These are phyloP conservation scores for Penicillium sp. DNA, from an alignment of 2,329 filamentous ascomycete genomes.

Conservation along the genomic window DNA sequence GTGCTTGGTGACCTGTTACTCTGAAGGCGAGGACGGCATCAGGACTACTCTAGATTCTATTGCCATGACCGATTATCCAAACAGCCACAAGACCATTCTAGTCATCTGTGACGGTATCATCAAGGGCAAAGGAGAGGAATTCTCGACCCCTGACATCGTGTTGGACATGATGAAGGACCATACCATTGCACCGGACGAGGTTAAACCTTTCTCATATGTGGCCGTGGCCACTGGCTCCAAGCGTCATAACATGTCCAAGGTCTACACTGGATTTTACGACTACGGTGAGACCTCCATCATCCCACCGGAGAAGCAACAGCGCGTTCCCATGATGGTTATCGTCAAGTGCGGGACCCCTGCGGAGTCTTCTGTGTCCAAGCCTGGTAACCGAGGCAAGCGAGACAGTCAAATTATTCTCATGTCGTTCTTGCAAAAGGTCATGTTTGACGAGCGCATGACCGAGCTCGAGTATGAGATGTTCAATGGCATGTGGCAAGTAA, in stretches of 20 bases:
- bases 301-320: constrained; percentile 82
- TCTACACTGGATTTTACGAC: constrained; percentile 97
- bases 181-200: constrained; percentile 73
- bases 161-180: constrained; percentile 94
- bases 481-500: constrained; percentile 98
- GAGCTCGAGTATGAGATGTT: constrained; percentile 99
- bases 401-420: constrained; percentile 99
- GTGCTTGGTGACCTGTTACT: constrained; percentile 94
- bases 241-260: constrained; percentile 98
- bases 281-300: constrained; percentile 80
- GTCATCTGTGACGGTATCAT: constrained; percentile 97
- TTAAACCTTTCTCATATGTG: constrained; percentile 90
- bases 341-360: constrained; percentile 94
- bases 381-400: constrained; percentile 95
- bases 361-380: constrained; percentile 76
- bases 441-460: constrained; percentile 99
- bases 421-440: constrained; percentile 99
- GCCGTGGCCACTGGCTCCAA: constrained; percentile 94
- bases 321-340: constrained; percentile 94
- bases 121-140: constrained; percentile 84
- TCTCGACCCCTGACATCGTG: constrained; percentile 85
- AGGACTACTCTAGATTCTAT: constrained; percentile 94
- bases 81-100: constrained; percentile 96
- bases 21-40: constrained; percentile 87
- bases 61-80: constrained; percentile 96